Conservation (phyloP, 106 monocot species). For the Phalaenopsis equestris region DNA sequence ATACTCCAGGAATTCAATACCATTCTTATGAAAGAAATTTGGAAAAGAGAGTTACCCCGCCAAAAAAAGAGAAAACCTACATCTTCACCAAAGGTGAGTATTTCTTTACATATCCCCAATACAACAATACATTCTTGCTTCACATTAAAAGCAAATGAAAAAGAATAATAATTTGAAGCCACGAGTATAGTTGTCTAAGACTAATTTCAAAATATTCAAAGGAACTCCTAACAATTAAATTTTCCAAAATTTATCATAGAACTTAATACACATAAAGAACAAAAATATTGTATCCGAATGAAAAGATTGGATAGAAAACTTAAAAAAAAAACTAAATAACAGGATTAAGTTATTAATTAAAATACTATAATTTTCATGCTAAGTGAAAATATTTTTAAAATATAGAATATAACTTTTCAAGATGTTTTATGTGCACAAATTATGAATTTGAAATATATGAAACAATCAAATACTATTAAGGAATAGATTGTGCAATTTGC, state of each 20-base stretch:
- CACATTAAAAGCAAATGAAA: not conserved
- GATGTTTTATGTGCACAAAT: not conserved
- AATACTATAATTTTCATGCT: not conserved
- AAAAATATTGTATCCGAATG: not conserved
- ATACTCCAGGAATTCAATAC: not conserved
- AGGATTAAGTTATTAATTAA: no score
- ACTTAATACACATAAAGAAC: not conserved
- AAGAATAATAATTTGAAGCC: not conserved
- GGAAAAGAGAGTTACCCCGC: not conserved
- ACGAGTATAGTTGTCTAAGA: not conserved
- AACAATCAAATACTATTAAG: not conserved
- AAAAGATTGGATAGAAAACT: no score
- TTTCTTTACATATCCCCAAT: not conserved
- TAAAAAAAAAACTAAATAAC: no score
- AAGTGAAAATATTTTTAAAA: not conserved
- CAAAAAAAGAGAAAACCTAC: not conserved
- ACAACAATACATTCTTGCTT: not conserved
- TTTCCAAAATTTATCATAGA: not conserved
- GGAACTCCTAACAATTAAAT: not conserved
- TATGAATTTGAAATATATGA: not conserved
- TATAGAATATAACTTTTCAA: not conserved
- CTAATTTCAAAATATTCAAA: not conserved
- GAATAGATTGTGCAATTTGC: not conserved
- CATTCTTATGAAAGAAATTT: not conserved
- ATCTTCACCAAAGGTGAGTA: not conserved